Base-by-base conservation (phyloP, 768 basidiomycete species). In the Dentipellis fragilis region DNA sequence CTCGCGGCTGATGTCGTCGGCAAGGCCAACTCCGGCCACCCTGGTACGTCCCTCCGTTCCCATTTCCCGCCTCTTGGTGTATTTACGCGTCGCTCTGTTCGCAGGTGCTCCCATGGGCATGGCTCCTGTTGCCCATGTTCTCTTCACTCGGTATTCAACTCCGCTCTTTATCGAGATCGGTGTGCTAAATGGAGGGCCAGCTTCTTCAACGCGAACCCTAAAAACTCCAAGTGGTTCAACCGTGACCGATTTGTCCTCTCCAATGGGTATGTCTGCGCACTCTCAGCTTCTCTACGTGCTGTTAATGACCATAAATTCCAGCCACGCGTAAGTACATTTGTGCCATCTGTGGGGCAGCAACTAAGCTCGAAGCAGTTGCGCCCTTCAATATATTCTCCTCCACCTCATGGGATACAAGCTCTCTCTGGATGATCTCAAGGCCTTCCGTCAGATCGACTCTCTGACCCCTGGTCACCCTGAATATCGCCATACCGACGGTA, bases 181-280 rank as follows among this genome's bases (percentile, higher is more conserved):
- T 29, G 29, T 29, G 29, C 29, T 29, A 29, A 29, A 29, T 29
- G 6, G 29, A 29, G 29, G 29, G 52, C 5, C 52, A 90, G 89
- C 17, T 90, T 93, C 79, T 69, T 96, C 74, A 88, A 87, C 61
- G 84, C 85, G 65, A 94, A 93, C 73, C 89, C 93, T 51, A 84
- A 84, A 70, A 87, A 79, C 75, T 83, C 93, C 42, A 85, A 90
- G 70, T 95, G 92, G 93, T 87, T 87, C 74, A 95, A 94, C 74
- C 87, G 94, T 58, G 93, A 96, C 76, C 86, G 93, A 72, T 97
- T 95, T 65, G 93, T 97, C 58, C 84, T 96, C 62, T 96, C 93
- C 61, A 95, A 95, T 67, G 93, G 93, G 83, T 93, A 71, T 62
- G 86, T 72, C 10, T 19, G 51, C 40, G 56, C 22, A 34, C 50